Conservation (phyloP, 2,329 filamentous ascomycete genomes). For the Aspergillus puulaauensis region DNA sequence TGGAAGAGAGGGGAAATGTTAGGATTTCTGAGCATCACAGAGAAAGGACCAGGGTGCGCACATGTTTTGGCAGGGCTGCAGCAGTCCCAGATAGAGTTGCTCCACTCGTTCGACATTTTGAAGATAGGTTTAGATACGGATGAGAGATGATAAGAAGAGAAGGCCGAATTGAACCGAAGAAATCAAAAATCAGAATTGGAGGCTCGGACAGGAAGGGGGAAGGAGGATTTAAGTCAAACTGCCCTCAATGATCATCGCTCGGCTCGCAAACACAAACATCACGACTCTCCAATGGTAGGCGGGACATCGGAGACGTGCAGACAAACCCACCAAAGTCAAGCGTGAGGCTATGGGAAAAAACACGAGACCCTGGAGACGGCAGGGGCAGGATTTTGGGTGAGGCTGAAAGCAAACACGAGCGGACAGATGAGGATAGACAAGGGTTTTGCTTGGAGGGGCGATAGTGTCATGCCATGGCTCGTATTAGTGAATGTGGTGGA, state of each 20-base stretch:
- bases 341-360: neutral
- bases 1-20: conserved; percentile 4
- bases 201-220: neutral
- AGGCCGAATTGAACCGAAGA: neutral
- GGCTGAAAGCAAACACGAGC: conserved; percentile 8
- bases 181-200: neutral
- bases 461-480: neutral
- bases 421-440: neutral
- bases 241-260: neutral
- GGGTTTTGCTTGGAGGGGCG: neutral
- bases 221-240: neutral
- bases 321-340: neutral
- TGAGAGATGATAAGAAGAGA: neutral
- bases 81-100: conserved; percentile 33
- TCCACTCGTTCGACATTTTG: conserved; percentile 26
- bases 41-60: conserved; percentile 13
- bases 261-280: neutral
- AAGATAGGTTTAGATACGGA: neutral
- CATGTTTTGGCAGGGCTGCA: conserved; percentile 32
- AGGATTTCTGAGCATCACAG: neutral
- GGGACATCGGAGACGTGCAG: too few relatives aligned
- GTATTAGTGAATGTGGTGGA: neutral
- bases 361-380: neutral
- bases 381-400: neutral
- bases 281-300: neutral